Base-by-base conservation (phyloP, 495 filamentous ascomycete genomes). In the Parathielavia appendiculata region DNA sequence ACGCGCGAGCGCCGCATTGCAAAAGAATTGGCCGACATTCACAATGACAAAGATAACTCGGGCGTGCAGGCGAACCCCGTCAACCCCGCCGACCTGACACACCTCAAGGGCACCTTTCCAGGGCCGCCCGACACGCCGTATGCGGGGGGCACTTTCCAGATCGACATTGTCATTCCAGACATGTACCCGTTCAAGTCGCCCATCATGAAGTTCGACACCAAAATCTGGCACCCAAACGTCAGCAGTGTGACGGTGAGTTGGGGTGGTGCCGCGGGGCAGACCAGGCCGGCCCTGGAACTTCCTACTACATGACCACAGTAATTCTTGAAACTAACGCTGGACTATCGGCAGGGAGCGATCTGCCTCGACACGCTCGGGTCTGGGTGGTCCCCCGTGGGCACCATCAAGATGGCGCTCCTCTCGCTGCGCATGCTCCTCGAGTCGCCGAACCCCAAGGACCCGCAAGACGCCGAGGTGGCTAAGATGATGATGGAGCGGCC, bases 221-320 rank as follows among this genome's bases (percentile, higher is more conserved):
- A 87, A 72, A 86, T 98, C 57, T 98, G 95, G 95, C 93, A 98
- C 74, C 93, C 93, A 36, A 98, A 98, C 72, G 83, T 98, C 73
- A 91, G 86, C 80, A 92, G 87, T 66, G 89, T 96, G 71, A 98
- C 93, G 50, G 92, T 96, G 73, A 68, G 86, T 80, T 22, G 10
- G 44, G 38, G 46, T 2, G 12, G 22, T n/a, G n/a, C 8, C 5
- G 16, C 40, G 20, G 36, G 22, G 49, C 30, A 40, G 47, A 16
- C 35, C 48, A 16, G 34, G 11, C 30, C 1, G 48, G 32, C 10
- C 12, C 32, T n/a, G 48, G 48, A 22, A 30, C 7, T 11, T 5
- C 4, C 5, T 26, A 30, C 34, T 9, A 39, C 47, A 36, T 3
- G 38, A 14, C 22, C n/a, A 2, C 14, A 16, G 14, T 7, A 7